Conservation (phyloP, 495 filamentous ascomycete species). For the Oidiodendron maius region DNA sequence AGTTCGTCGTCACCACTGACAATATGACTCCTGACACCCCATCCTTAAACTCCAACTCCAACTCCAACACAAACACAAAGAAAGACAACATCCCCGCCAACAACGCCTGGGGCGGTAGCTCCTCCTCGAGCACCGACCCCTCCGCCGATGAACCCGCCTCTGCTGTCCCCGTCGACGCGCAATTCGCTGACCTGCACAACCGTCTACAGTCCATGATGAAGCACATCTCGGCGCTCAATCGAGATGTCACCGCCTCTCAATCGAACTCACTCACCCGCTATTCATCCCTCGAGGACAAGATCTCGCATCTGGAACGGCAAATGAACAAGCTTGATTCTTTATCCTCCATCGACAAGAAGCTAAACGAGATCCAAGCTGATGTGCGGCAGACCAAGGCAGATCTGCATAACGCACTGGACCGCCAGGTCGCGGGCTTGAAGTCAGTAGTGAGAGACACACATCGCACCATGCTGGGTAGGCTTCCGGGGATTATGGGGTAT, state of each 20-base stretch:
- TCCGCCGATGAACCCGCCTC: constrained; percentile 13
- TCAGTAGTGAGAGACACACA: constrained; percentile 68
- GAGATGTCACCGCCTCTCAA: constrained; percentile 42
- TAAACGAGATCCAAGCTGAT: constrained; percentile 63
- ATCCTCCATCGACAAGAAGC: constrained; percentile 49
- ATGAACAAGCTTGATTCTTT: constrained; percentile 39
- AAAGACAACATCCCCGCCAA: constrained; percentile 23
- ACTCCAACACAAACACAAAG: constrained; percentile 14
- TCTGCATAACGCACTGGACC: constrained; percentile 63
- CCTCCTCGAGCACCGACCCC: constrained; percentile 11
- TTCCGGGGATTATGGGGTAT: constrained; percentile 65
- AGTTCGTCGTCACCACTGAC: constrained; percentile 63
- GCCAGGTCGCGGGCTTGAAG: constrained; percentile 64
- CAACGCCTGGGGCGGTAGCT: constrained; percentile 24
- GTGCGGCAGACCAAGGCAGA: constrained; percentile 48
- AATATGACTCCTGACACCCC: constrained; percentile 16
- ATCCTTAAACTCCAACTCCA: constrained; percentile 28
- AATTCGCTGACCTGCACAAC: constrained; percentile 78
- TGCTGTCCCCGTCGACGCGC: constrained; percentile 32
- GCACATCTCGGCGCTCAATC: constrained; percentile 62
- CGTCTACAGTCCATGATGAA: constrained; percentile 72
- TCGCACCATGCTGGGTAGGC: constrained; percentile 46
- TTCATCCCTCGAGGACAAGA: constrained; percentile 39
- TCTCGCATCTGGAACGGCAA: constrained; percentile 30
- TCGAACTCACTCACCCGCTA: constrained; percentile 53